Evolutionary conservation across 208 protist genomes (phyloP).

Genomic region (Acanthamoeba quina): DNA sequence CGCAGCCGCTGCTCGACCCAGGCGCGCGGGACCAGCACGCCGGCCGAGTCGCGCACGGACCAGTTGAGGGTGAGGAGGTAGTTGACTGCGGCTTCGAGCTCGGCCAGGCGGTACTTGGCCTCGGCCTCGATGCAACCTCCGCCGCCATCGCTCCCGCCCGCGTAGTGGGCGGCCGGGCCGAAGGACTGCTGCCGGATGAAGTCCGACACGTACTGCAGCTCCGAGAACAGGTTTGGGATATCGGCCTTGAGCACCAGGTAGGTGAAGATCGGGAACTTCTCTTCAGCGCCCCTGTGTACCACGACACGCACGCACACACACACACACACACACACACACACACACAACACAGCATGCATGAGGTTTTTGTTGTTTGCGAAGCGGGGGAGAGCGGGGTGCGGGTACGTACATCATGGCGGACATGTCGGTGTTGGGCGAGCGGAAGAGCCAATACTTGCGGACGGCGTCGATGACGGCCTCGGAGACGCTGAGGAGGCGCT

Average conservation of each 20-base stretch:
- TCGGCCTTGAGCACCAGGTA: slow-evolving; percentile 60
- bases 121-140: slow-evolving; percentile 14
- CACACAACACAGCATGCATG: not conserved
- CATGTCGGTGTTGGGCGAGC: slow-evolving; percentile 33
- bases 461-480: slow-evolving; percentile 59
- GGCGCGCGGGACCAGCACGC: slow-evolving; percentile 7
- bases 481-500: slow-evolving; percentile 40
- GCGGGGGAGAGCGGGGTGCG: not conserved
- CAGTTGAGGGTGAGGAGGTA: slow-evolving; percentile 62
- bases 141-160: not conserved
- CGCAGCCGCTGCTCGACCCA: slow-evolving; percentile 41
- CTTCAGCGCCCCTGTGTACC: slow-evolving; percentile 39
- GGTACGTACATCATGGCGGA: slow-evolving; percentile 9
- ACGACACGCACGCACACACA: too few species aligned
- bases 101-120: slow-evolving; percentile 68
- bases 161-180: not conserved
- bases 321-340: too few species aligned
- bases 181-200: slow-evolving; percentile 46
- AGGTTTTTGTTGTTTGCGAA: not conserved
- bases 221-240: slow-evolving; percentile 69
- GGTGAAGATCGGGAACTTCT: slow-evolving; percentile 65
- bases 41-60: not conserved
- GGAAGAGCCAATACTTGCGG: slow-evolving; percentile 50
- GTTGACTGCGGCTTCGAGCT: slow-evolving; percentile 50
- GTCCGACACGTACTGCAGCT: slow-evolving; percentile 54